Base-by-base conservation (phyloP, 1,284 basidiomycete genomes). In the Irpex lacteus region DNA sequence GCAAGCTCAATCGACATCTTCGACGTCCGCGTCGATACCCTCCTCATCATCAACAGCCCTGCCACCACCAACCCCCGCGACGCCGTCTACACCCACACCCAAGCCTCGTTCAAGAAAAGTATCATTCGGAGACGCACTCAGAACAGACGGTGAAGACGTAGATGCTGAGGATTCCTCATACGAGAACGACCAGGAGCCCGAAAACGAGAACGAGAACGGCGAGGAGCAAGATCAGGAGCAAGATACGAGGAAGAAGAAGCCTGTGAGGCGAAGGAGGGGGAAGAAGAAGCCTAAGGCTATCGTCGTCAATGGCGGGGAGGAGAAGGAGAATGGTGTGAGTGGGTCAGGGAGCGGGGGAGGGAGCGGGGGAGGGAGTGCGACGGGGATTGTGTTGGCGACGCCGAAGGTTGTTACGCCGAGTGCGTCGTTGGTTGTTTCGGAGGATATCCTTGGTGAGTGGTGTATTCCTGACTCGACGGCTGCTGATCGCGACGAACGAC, bases 401-500 rank as follows among this genome's bases (percentile, higher is more conserved):
- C 63, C 71, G 4, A 68, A 70, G 13, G 70, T 71, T 18, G 62
- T 71, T 11, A 74, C 78, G 7, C 73, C 76, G 67, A 68, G 76
- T 69, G 78, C 75, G 70, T 81, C 73, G 0, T 73, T 89, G 53
- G 73, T 87, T 3, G 90, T 96, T 5, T 93, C 93, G 1, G 94
- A 95, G 63, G 85, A 82, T 1, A 80, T 95, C 58, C 84, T 95
- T 55, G 94, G 94, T 93, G 72, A 71, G 86, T 73, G n/a, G n/a
- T n/a, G n/a, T n/a, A n/a, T n/a, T n/a, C n/a, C n/a, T n/a, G n/a
- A n/a, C n/a, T n/a, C n/a, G n/a, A n/a, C n/a, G n/a, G n/a, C n/a
- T n/a, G n/a, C 21, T 26, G 21, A 26, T 3, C 21, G 21, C 21
- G 21, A 26, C 21, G 21, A 26, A 26, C 5, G n/a, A 34, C 32